Evolutionary conservation across 225 moss, liverwort and hornwort genomes (phyloP), one percentile per base, ranked within the genome.

Genomic region (Neckera pumila): DNA sequence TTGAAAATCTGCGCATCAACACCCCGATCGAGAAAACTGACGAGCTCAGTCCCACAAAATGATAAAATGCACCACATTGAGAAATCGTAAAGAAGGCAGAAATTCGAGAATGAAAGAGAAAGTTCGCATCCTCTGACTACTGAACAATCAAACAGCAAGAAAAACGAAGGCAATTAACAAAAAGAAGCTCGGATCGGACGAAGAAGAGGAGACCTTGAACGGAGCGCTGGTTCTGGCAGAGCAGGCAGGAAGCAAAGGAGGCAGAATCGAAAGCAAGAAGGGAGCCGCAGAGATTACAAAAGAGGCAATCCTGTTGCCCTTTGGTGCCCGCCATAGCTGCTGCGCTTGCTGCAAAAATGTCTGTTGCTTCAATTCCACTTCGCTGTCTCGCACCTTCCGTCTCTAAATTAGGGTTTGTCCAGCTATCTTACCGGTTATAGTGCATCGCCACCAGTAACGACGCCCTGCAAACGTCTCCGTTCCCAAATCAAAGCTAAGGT

Each of bases 221-320:
- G 69, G 94, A 93, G 87, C 93, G 96, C 83, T 96, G 95, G 72
- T 95, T 90, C 54, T 96, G 93, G 90, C 97, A 98, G 60, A 96
- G 95, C 49, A 89, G 92, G 87, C 97, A 98, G 62, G 95, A 93
- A 54, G 96, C 96, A 83, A 91, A 95, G 40, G 92, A 89, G 89
- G 93, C 91, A 42, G 95, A 95, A 66, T 92, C 92, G 80, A 98
- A 96, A 70, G 90, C 92, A 8, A 98, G 94, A 34, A 92, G 79
- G n/a, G 94, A 94, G 67, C 97, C 97, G 76, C 97, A 98, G 79
- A 96, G 93, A 67, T 93, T 93, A 76, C 97, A 98, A 72, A 98
- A 98, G 88, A 98, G 92, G 91, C 93, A 92, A 64, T 94, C 94
- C 89, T 94, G 92, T 61, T 93, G 91, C 58, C 72, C 89, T 88